Percentiles rank a stretch among this genome's conserved stretches.
These are phyloP conservation scores for Penicillium manginii DNA, from an alignment of 495 filamentous ascomycete genomes.

Conservation along the genomic window DNA sequence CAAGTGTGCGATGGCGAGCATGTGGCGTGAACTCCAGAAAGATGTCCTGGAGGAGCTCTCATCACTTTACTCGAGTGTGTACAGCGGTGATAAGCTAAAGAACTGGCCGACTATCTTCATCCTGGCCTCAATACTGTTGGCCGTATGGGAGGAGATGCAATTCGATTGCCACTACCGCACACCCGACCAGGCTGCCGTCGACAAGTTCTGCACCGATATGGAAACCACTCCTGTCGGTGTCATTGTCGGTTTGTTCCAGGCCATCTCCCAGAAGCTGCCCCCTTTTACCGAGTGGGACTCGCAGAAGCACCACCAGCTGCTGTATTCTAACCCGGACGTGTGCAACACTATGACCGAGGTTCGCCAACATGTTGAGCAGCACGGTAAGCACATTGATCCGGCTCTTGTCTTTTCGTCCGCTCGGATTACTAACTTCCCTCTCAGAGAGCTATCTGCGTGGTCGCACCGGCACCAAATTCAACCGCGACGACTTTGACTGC, in stretches of 20 bases:
- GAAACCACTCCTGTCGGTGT: conserved; percentile 91
- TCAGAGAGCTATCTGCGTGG: conserved; percentile 62
- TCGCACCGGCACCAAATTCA: conserved; percentile 70
- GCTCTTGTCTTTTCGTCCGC: background rate
- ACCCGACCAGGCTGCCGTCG: conserved; percentile 76
- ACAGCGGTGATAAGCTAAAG: conserved; percentile 90
- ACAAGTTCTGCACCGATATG: conserved; percentile 95
- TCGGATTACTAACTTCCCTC: conserved; percentile 27
- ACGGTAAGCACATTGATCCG: conserved; percentile 62
- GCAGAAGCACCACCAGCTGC: conserved; percentile 78
- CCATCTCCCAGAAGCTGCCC: conserved; percentile 92
- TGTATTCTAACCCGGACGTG: conserved; percentile 85
- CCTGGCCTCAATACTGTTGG: conserved; percentile 83
- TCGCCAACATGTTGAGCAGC: conserved; percentile 81
- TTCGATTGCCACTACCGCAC: conserved; percentile 94
- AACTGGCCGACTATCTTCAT: conserved; percentile 99
- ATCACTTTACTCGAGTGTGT: conserved; percentile 85
- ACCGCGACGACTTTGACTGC: conserved; percentile 88
- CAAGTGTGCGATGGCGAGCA: conserved; percentile 89
- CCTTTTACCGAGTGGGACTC: conserved; percentile 91
- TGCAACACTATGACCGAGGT: conserved; percentile 96
- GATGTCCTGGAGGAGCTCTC: conserved; percentile 93
- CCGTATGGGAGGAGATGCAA: conserved; percentile 96
- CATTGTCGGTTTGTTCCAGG: conserved; percentile 91
- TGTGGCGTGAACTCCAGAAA: conserved; percentile 96